Conservation (phyloP, 768 basidiomycete species). For the Tylopilus balloui region DNA sequence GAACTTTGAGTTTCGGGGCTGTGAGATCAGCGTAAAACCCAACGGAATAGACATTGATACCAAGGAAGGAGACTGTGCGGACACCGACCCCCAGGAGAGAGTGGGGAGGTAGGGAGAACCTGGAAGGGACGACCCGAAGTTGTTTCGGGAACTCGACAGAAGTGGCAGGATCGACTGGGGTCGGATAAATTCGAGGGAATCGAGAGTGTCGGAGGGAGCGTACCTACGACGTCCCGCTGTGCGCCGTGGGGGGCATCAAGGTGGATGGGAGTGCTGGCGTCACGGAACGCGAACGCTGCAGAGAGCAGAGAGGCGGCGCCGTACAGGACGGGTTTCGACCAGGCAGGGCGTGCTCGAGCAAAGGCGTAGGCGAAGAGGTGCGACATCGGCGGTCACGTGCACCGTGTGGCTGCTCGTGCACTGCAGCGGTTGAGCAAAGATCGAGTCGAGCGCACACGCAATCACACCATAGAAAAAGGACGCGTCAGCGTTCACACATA, state of each 20-base stretch:
- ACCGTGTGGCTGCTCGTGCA: too few relatives aligned
- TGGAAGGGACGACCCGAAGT: conserved; percentile 61
- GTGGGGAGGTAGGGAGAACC: conserved; percentile 55
- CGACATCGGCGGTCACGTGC: conserved; percentile 18
- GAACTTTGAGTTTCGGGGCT: conserved; percentile 58
- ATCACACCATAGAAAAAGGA: conserved; percentile 6
- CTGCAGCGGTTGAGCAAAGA: not conserved
- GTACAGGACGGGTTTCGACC: conserved; percentile 26
- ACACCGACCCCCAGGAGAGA: conserved; percentile 82
- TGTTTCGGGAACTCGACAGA: conserved; percentile 68
- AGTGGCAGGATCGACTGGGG: conserved; percentile 66
- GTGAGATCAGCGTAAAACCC: conserved; percentile 84
- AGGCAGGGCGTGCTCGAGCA: not conserved
- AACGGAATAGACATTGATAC: conserved; percentile 84
- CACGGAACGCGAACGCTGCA: conserved; percentile 27
- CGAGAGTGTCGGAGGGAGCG: not conserved
- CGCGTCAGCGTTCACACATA: conserved; percentile 27
- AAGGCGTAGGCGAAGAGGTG: not conserved
- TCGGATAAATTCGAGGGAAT: not conserved
- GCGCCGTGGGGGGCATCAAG: conserved; percentile 39
- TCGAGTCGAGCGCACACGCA: conserved; percentile 12
- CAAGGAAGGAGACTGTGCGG: conserved; percentile 82
- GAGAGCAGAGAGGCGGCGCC: conserved; percentile 34
- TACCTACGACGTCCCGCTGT: conserved; percentile 22
- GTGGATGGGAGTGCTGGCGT: conserved; percentile 31